Percentiles rank a stretch among this genome's conserved stretches.
phyloP scores from a whole-genome alignment of 2,329 filamentous ascomycete species.

The Anthostomella pinea region DNA sequence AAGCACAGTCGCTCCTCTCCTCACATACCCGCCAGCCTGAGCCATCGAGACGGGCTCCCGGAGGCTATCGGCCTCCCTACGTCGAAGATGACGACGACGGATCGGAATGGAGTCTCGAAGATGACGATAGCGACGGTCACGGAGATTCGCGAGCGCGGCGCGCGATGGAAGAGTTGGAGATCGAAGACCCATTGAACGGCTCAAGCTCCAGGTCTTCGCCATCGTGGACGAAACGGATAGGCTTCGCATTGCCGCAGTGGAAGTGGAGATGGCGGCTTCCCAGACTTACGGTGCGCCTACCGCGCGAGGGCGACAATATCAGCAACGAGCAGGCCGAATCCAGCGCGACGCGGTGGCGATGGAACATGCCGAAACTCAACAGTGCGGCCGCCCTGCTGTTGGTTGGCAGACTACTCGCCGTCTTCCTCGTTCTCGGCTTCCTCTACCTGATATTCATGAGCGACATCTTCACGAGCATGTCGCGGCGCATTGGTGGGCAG shows the following conservation, averaged over 20 bases:
- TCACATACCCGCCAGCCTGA: slow-evolving; percentile 43
- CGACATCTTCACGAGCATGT: slow-evolving; percentile 71
- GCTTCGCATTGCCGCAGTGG: slow-evolving; percentile 52
- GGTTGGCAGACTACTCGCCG: slow-evolving; percentile 68
- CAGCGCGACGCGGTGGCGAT: slow-evolving; percentile 24
- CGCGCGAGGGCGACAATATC: slow-evolving; percentile 33
- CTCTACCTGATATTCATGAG: slow-evolving; percentile 85
- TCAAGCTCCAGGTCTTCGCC: slow-evolving; percentile 36
- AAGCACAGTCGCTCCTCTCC: slow-evolving; percentile 73
- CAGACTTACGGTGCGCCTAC: slow-evolving; percentile 46
- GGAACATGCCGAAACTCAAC: slow-evolving; percentile 37
- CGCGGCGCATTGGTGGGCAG: slow-evolving; percentile 60
- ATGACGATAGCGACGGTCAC: slow-evolving; percentile 44
- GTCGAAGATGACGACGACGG: slow-evolving; percentile 59
- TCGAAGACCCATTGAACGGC: slow-evolving; percentile 62
- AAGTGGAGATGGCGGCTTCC: slow-evolving; percentile 54
- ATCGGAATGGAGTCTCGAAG: slow-evolving; percentile 44
- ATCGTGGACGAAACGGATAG: slow-evolving; percentile 55
- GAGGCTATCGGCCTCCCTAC: slow-evolving; percentile 74
- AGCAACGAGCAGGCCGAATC: slow-evolving; percentile 14
- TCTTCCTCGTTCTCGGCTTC: slow-evolving; percentile 72
- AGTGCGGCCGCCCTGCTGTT: slow-evolving; percentile 54
- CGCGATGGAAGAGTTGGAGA: slow-evolving; percentile 87
- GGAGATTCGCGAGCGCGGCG: slow-evolving; percentile 63
- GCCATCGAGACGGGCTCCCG: slow-evolving; percentile 41